These are phyloP conservation scores for Martiniozyma asiatica DNA, from an alignment of 1,139 yeast species.

Conservation along the genomic window DNA sequence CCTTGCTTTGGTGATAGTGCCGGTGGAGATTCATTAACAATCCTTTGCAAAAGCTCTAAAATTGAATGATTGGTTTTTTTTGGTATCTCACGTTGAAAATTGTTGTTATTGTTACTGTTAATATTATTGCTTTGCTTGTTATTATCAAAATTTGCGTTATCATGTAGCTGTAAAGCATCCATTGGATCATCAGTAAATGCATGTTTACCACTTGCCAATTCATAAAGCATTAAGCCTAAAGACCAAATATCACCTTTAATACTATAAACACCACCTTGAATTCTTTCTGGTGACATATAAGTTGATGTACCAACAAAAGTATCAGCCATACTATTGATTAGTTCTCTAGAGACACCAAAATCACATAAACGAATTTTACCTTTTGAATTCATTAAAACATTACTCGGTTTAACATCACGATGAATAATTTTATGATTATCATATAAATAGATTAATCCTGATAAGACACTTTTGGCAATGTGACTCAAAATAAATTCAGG, in stretches of 20 bases:
- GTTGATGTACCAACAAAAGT: conserved; percentile 97
- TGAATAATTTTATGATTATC: conserved; percentile 79
- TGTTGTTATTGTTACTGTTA: too few species aligned
- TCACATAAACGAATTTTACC: conserved; percentile 83
- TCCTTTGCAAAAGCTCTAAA: conserved; percentile 76
- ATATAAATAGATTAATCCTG: conserved; percentile 74
- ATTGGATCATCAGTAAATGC: conserved; percentile 36
- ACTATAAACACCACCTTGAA: conserved; percentile 86
- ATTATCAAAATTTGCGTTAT: conserved; percentile 38
- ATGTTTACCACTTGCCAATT: conserved; percentile 70
- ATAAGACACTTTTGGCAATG: conserved; percentile 63
- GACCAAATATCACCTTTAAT: conserved; percentile 97
- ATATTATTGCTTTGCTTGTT: too few species aligned
- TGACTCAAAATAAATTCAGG: conserved; percentile 64
- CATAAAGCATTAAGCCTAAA: conserved; percentile 78
- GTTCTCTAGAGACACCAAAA: conserved; percentile 87
- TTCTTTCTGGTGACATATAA: conserved; percentile 96
- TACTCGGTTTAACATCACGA: conserved; percentile 86
- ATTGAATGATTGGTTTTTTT: conserved; percentile 38
- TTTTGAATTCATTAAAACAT: conserved; percentile 62
- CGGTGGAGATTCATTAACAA: conserved; percentile 91
- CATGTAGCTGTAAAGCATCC: too few species aligned
- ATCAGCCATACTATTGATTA: conserved; percentile 86
- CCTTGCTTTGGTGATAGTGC: conserved; percentile 30
- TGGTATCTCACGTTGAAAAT: too few species aligned